Evolutionary conservation across 2,329 filamentous ascomycete species (phyloP).

Genomic region (Phaeosphaeriaceae sp.): DNA sequence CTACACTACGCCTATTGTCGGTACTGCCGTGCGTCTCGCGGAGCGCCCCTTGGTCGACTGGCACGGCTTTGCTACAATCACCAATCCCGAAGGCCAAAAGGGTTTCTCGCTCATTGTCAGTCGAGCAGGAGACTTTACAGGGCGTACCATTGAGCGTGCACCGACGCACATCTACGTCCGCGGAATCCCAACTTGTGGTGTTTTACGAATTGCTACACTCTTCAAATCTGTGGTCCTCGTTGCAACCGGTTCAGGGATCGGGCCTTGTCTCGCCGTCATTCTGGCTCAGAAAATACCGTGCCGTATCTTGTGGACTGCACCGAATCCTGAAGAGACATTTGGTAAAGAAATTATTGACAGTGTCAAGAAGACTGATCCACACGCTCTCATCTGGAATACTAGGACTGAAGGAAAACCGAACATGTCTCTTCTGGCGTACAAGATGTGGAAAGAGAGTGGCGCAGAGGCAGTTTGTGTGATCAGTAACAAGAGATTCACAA

Average conservation of each 20-base stretch:
- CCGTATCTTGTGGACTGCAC: slow-evolving; percentile 75
- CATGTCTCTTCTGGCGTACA: slow-evolving; percentile 64
- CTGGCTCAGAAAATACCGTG: slow-evolving; percentile 55
- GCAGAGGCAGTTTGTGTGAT: slow-evolving; percentile 77
- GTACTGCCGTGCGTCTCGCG: slow-evolving; percentile 41
- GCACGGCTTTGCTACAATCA: slow-evolving; percentile 51
- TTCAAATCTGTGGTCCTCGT: slow-evolving; percentile 47
- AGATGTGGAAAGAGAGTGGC: slow-evolving; percentile 57
- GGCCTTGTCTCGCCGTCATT: slow-evolving; percentile 59
- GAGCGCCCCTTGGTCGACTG: slow-evolving; percentile 44
- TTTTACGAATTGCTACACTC: slow-evolving; percentile 45
- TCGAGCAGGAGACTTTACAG: slow-evolving; percentile 49
- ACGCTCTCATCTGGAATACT: slow-evolving; percentile 74
- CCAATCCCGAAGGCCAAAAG: slow-evolving; percentile 31
- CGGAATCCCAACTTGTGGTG: slow-evolving; percentile 45
- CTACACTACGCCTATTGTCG: slow-evolving; percentile 40
- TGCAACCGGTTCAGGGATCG: slow-evolving; percentile 48
- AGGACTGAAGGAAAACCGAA: slow-evolving; percentile 66
- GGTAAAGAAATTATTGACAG: slow-evolving; percentile 65
- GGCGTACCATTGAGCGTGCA: slow-evolving; percentile 39
- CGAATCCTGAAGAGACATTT: slow-evolving; percentile 69
- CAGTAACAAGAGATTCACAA: slow-evolving; percentile 73
- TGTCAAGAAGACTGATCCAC: slow-evolving; percentile 64
- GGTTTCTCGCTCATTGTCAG: slow-evolving; percentile 47
- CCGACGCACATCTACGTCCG: slow-evolving; percentile 46